Base-by-base conservation (phyloP, 208 protist genomes). In the Angomonas ambiguus region DNA sequence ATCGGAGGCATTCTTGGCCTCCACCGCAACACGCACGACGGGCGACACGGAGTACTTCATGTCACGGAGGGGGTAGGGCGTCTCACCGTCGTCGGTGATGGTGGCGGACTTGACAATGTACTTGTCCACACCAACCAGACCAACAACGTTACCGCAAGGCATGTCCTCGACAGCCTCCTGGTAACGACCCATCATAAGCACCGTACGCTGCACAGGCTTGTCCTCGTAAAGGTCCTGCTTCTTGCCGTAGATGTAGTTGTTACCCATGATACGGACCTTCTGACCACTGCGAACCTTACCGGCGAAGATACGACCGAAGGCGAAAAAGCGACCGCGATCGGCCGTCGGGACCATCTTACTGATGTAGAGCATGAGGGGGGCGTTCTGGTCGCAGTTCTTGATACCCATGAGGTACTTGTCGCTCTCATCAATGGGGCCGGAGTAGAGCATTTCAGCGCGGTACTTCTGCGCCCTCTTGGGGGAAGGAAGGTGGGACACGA, bases 41-140 rank as follows among this genome's bases (percentile, higher is more conserved):
- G 98, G 98, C 11, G 98, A 99, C 64, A 99, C 98, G 49, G 95
- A 98, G 96, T 99, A 99, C 91, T 99, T 99, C 99, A 99, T 99
- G 33, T 97, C 90, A 38, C 72, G 74, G 51, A 88, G 77, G 18
- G 53, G 82, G 81, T 85, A 58, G 2, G 75, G 78, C 61, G n/a
- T 72, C 70, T 83, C 79, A 59, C 79, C 80, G 42, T 80, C 81
- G 56, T 96, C 89, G 45, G 97, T 97, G 69, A 99, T 95, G 74
- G 99, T 99, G 68, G 98, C 99, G 61, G 95, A 95, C 88, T 99
- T 99, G 71, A 99, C 76, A 51, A 99, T 80, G 88, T 95, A 99
- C 87, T 99, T 96, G 87, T 99, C 99, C 24, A 99, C 91, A 81
- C 99, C 99, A 51, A 99, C 97, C 13, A 99, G 88, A 76, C 95